phyloP scores from a whole-genome alignment of 2,329 filamentous ascomycete genomes.

The Arachnopeziza araneosa region DNA sequence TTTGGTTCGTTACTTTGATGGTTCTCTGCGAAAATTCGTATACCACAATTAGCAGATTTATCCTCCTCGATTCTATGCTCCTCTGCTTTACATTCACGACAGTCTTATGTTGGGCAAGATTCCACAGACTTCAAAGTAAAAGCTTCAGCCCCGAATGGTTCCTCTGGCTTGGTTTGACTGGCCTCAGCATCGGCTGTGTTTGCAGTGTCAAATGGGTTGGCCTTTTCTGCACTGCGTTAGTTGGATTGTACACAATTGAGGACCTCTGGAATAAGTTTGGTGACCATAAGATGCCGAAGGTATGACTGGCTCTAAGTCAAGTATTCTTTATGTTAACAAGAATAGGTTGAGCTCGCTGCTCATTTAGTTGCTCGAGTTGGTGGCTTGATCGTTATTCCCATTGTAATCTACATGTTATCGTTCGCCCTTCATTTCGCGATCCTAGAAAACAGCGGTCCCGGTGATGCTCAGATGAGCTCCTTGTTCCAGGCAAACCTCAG shows the following conservation, averaged over 20 bases:
- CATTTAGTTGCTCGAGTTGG: conserved; percentile 77
- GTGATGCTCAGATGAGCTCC: conserved; percentile 99
- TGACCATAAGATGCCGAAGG: conserved; percentile 82
- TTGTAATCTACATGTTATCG: conserved; percentile 90
- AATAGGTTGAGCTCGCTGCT: conserved; percentile 57
- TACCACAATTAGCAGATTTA: conserved; percentile 97
- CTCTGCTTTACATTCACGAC: conserved; percentile 98
- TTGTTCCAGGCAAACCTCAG: conserved; percentile 96
- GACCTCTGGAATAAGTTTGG: conserved; percentile 99
- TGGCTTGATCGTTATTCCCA: conserved; percentile 81
- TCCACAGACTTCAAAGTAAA: conserved; percentile 80
- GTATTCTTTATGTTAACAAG: conserved; percentile 15
- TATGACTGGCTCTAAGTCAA: conserved; percentile 31
- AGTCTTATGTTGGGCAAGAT: conserved; percentile 93
- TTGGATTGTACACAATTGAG: conserved; percentile 92
- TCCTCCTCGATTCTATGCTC: conserved; percentile 97
- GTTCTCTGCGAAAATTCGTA: conserved; percentile 99
- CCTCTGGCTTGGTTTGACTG: conserved; percentile 87
- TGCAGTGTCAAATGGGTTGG: conserved; percentile 99
- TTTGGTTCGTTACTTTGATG: conserved; percentile 95
- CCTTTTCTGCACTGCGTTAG: conserved; percentile 89
- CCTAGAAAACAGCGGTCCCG: conserved; percentile 86
- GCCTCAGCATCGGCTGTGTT: conserved; percentile 93
- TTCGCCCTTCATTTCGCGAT: conserved; percentile 95
- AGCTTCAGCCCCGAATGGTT: conserved; percentile 93